These are phyloP conservation scores for Diaporthe sp. DNA, from an alignment of 2,329 filamentous ascomycete genomes.

Conservation along the genomic window DNA sequence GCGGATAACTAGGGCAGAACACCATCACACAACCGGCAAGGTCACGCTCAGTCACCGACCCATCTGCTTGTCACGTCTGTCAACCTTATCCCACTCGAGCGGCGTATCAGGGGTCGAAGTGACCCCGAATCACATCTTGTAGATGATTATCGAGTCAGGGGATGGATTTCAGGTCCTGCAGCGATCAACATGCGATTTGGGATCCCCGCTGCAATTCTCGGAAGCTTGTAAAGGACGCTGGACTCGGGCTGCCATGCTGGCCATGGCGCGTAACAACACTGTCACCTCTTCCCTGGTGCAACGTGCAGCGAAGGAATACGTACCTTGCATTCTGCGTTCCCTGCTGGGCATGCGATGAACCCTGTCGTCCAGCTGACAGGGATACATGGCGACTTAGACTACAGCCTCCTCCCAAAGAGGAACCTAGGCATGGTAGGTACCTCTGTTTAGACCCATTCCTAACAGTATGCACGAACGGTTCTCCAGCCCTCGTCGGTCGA, in stretches of 20 bases:
- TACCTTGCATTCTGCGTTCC: conserved; percentile 40
- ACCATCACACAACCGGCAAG: conserved; percentile 17
- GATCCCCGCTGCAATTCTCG: conserved; percentile 22
- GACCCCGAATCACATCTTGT: conserved; percentile 24
- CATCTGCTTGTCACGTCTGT: conserved; percentile 20
- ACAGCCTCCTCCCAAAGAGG: conserved; percentile 39
- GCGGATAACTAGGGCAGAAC: conserved; percentile 9
- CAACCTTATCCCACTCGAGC: conserved; percentile 24
- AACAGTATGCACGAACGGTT: conserved; percentile 26
- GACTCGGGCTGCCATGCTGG: neutral
- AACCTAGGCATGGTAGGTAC: conserved; percentile 34
- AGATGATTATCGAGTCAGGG: conserved; percentile 28
- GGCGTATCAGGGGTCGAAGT: conserved; percentile 20
- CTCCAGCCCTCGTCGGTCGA: conserved; percentile 41
- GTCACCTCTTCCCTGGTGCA: conserved; percentile 15
- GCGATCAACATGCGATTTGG: conserved; percentile 12
- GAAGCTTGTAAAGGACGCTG: conserved; percentile 14
- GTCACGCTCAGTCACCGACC: conserved; percentile 15
- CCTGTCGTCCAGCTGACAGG: conserved; percentile 42
- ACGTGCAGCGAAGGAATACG: conserved; percentile 33
- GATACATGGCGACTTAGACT: conserved; percentile 37
- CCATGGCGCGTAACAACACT: conserved; percentile 1
- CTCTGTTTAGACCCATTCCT: conserved; percentile 31
- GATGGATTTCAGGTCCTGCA: conserved; percentile 22
- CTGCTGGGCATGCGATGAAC: conserved; percentile 31